phyloP scores from a whole-genome alignment of 1,139 yeast genomes.

The Nematodospora anomalae region DNA sequence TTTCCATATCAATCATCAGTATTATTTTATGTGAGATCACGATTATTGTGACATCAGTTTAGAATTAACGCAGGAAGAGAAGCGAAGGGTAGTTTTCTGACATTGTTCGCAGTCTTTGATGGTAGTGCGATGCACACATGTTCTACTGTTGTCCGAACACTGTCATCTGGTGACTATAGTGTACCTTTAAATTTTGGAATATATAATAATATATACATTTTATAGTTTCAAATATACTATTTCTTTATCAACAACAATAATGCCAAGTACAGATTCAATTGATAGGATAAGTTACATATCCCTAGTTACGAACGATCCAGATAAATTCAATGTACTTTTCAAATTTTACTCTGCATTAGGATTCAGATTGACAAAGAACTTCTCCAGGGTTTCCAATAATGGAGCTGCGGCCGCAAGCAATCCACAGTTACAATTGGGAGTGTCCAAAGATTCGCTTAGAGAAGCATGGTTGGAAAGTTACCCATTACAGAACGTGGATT shows the following conservation, averaged over 20 bases:
- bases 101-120: neutral
- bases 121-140: neutral
- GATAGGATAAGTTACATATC: conserved; percentile 49
- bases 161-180: conserved; percentile 8
- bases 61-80: too few species aligned
- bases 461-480: conserved; percentile 74
- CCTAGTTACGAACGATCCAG: conserved; percentile 53
- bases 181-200: conserved; percentile 1
- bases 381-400: conserved; percentile 47
- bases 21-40: conserved; percentile 8
- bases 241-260: conserved; percentile 4
- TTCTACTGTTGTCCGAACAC: conserved; percentile 6
- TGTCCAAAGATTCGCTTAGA: conserved; percentile 61
- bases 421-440: conserved; percentile 44
- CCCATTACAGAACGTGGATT: conserved; percentile 54
- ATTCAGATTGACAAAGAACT: conserved; percentile 56
- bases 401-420: conserved; percentile 33
- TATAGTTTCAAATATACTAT: conserved; percentile 1
- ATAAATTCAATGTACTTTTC: conserved; percentile 46
- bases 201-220: conserved; percentile 1
- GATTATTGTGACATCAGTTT: conserved; percentile 10
- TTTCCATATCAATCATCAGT: conserved; percentile 6
- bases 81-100: neutral
- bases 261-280: conserved; percentile 15
- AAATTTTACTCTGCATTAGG: conserved; percentile 59